Base-by-base conservation (phyloP, 2,329 filamentous ascomycete genomes). In the Pseudogymnoascus sp. region DNA sequence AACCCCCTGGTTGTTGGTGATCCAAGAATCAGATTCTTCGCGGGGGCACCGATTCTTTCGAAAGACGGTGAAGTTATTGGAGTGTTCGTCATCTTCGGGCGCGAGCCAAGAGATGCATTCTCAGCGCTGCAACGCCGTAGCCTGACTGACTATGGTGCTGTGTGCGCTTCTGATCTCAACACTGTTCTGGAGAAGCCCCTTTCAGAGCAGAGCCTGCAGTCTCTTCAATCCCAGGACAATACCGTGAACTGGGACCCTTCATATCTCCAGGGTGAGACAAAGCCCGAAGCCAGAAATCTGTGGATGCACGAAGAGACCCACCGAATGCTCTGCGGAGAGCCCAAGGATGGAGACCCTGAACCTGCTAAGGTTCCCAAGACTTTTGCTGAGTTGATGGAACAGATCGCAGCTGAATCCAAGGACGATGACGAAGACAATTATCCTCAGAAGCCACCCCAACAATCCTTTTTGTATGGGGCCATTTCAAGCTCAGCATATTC, bases 1-100 rank as follows among this genome's bases (percentile, higher is more conserved):
- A 72, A 73, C 37, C 72, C 72, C 1, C 66, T 73, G 3, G 70
- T 74, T 1, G 62, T 58, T 18, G 63, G 59, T 4, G 58, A 59
- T 6, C 67, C 70, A 18, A 61, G 68, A 4, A 71, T 74, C 41
- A 68, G 71, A 4, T 75, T 75, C 60, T 74, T 73, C 41, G 73
- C 71, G n/a, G 74, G 70, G 9, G 71, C 71, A 22, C 74, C 73
- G 6, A 65, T 75, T 36, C 61, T 73, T 12, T 68, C 69, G 30
- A 57, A 65, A 18, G 67, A 68, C 57, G 70, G 70, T 57, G 64
- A 67, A 30, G 63, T 65, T 12, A 63, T 74, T 33, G 73, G 70
- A 4, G 70, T 72, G 4, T 68, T 74, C 57, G 66, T 70, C 6
- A 64, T 74, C 6, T 72, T 70, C 57, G 64, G 67, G 57, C 66